phyloP scores from a whole-genome alignment of 805 yeast species.

The Grigorovia humatica region DNA sequence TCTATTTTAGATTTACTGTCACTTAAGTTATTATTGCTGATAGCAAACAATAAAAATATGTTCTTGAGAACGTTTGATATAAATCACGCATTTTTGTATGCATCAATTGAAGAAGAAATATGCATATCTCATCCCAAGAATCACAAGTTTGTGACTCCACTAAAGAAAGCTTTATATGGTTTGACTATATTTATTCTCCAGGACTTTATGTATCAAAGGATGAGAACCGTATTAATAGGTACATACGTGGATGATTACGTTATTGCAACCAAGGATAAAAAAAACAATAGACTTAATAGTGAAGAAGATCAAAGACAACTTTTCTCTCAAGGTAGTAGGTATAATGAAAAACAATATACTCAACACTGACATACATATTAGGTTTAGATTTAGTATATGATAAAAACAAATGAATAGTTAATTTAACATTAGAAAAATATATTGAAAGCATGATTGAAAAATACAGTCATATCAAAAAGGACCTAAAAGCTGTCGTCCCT shows the following conservation, averaged over 20 bases:
- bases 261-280: slow-evolving; percentile 4
- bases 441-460: background rate
- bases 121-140: background rate
- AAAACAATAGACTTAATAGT: slow-evolving; percentile 2
- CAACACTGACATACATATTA: slow-evolving; percentile 5
- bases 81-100: slow-evolving; percentile 4
- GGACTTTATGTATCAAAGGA: slow-evolving; percentile 4
- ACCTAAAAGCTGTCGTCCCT: too few species aligned
- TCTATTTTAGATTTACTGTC: background rate
- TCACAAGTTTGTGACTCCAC: background rate
- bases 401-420: background rate
- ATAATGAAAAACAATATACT: slow-evolving; percentile 2
- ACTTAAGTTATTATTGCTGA: background rate
- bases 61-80: slow-evolving; percentile 3
- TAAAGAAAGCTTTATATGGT: slow-evolving; percentile 4
- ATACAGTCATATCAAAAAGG: background rate
- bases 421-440: background rate
- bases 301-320: background rate
- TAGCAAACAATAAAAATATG: slow-evolving; percentile 1
- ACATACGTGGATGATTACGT: slow-evolving; percentile 9
- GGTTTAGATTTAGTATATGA: slow-evolving; percentile 6
- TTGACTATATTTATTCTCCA: slow-evolving; percentile 5
- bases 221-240: slow-evolving; percentile 3
- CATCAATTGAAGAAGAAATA: background rate
- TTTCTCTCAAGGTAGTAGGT: slow-evolving; percentile 4